Base-by-base conservation (phyloP, 148 eudicot genomes). In the Fagopyrum homotropicum region DNA sequence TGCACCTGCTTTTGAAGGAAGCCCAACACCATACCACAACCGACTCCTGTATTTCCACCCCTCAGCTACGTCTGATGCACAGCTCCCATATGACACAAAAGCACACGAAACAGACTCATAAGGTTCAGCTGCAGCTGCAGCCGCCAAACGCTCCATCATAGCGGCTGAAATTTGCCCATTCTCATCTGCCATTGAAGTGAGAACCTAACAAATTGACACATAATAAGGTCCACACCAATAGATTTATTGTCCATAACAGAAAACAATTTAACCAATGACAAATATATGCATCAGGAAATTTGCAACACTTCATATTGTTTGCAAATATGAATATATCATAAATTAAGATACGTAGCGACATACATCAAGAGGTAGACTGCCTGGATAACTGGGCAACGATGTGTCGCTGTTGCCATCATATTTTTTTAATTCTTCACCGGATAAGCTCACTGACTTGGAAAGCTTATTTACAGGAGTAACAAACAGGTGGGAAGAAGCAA, bases 31-130 rank as follows among this genome's bases (percentile, higher is more conserved):
- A 75, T 89, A 92, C 99, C 99, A 92, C 75, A 96, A 79, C 56
- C 90, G 84, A 76, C 99, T 96, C 85, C 99, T 82, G 80, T 82
- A 89, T 83, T 88, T 96, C 99, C 99, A 96, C 46, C 98, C 99
- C 77, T 88, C 91, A 5, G 96, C 86, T 84, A 92, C 81, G 86
- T 96, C 99, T 72, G 83, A 56, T 9, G 85, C 85, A 78, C 93
- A 90, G 80, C 98, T 96, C 52, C 99, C 99, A 84, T 90, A 96
- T 7, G 99, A 96, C 57, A 91, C 98, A 83, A 96, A 96, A 72
- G 99, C 97, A 87, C 90, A 90, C 75, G 89, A 84, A 81, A 96
- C 99, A 73, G 99, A 92, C 49, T 96, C 94, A 81, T 89, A 96
- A 52, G 99, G 99, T 79, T 96, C 99, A 64, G 99, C 91, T 72